Evolutionary conservation across 225 moss, liverwort and hornwort species (phyloP), one percentile per base, ranked within the genome.

Genomic region (Ulota crispa): DNA sequence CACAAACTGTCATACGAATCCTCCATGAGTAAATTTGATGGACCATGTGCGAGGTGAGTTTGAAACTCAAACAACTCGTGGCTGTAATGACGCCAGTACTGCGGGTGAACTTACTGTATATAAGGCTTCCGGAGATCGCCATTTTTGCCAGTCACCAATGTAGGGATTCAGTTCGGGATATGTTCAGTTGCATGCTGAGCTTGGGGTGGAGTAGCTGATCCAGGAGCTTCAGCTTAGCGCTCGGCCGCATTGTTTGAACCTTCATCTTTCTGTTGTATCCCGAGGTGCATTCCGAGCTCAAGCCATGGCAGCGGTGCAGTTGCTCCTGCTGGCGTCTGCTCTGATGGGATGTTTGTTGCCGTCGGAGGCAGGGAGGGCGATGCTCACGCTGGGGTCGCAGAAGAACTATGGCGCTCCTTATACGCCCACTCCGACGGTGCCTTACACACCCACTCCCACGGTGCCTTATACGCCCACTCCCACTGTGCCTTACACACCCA

Each of bases 311-410:
- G 43, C 14, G 65, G 41, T 55, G 78, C 26, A 21, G 20, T 24
- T 55, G 64, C 9, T 78, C 3, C 39, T 84, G 23, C n/a, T 69
- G 23, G 75, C 68, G 41, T 26, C 23, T 14, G 84, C 70, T 13
- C 55, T 85, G 39, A 23, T 69, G 68, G 34, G 41, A 8, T 76
- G 28, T 21, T 70, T 76, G 70, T 3, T 56, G 69, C 80, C 84
- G 8, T 70, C 70, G 42, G 80, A 80, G 32, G 84, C 84, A 31
- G 80, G 70, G 5, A 70, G 84, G 55, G 70, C 84, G 14, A 54
- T 80, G 70, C 84, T 80, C 55, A 85, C 68, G 7, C 30, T 64
- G 12, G 77, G 77, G 1, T 47, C 50, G 62, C 63, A 77, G 77
- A 77, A 77, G 75, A 10, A 16, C 53, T 84, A 70, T 18, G 59